Percentiles rank a stretch among this genome's conserved stretches.
phyloP scores from a whole-genome alignment of 805 yeast species.

The Cyberlindnera euphorbiae region DNA sequence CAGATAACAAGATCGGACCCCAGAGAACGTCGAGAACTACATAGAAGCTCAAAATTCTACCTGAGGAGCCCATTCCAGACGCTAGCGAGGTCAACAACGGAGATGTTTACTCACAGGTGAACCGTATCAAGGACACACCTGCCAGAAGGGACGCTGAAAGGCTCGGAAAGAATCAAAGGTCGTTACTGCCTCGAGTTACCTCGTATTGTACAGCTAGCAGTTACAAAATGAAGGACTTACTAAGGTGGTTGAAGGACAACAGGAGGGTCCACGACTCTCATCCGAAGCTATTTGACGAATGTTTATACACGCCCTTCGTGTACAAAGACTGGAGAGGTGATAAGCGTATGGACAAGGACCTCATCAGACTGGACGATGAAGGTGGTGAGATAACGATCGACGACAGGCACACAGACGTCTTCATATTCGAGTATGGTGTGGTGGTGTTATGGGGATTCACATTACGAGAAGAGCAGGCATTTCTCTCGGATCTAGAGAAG shows the following conservation, averaged over 20 bases:
- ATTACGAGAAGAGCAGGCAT: constrained; percentile 73
- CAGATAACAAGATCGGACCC: constrained; percentile 49
- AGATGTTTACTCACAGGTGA: constrained; percentile 79
- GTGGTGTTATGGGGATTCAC: constrained; percentile 95
- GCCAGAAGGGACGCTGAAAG: constrained; percentile 94
- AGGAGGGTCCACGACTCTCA: constrained; percentile 68
- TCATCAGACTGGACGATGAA: constrained; percentile 79
- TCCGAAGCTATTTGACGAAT: constrained; percentile 91
- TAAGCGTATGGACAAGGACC: constrained; percentile 37
- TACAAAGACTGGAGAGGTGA: constrained; percentile 74
- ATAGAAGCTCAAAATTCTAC: constrained; percentile 67
- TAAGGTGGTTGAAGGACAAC: constrained; percentile 79
- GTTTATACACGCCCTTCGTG: constrained; percentile 85
- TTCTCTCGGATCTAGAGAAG: constrained; percentile 77
- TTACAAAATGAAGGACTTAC: constrained; percentile 80
- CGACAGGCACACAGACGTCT: constrained; percentile 69
- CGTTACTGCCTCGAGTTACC: constrained; percentile 85
- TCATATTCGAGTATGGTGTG: constrained; percentile 95
- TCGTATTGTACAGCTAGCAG: constrained; percentile 96
- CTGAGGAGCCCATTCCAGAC: constrained; percentile 46
- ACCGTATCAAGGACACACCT: constrained; percentile 76
- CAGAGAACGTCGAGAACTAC: constrained; percentile 73
- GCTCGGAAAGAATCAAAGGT: constrained; percentile 71
- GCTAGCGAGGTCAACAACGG: constrained; percentile 21
- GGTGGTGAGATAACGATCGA: constrained; percentile 94